A percentile compares a stretch with the other conserved stretches of the same genome.
Conservation (phyloP, 1,284 basidiomycete genomes). For the Coniferiporia weirii region DNA sequence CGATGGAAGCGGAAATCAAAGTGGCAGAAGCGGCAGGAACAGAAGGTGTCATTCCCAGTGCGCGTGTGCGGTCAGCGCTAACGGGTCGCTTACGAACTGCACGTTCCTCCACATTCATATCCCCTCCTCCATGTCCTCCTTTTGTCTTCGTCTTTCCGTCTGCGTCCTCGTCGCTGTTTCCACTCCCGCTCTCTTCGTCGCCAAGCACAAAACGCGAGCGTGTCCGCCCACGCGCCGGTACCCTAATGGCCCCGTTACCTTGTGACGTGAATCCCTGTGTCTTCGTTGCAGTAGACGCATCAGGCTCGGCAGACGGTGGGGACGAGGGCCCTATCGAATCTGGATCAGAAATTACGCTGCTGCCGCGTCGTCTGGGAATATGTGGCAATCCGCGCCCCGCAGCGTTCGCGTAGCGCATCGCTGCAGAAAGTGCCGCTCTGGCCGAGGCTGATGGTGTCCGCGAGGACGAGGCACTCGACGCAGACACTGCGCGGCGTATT, state of each 20-base stretch:
- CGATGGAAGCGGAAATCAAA: background rate
- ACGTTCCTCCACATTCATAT: background rate
- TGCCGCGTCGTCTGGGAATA: conserved; percentile 4
- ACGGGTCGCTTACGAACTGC: conserved; percentile 5
- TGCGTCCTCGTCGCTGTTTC: background rate
- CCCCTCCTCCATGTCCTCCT: background rate
- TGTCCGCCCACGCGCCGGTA: background rate
- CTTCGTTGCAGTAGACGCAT: background rate
- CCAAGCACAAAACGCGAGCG: conserved; percentile 10
- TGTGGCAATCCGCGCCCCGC: conserved; percentile 6
- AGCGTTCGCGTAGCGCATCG: background rate
- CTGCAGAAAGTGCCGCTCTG: background rate
- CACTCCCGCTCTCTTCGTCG: conserved; percentile 6
- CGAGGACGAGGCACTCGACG: conserved; percentile 4
- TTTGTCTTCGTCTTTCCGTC: background rate
- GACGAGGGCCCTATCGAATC: background rate
- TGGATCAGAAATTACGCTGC: background rate
- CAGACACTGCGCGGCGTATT: conserved; percentile 7
- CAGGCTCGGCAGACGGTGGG: background rate
- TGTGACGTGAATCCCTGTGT: background rate
- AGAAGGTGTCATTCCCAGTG: background rate
- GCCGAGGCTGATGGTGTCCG: background rate
- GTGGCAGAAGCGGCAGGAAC: background rate
- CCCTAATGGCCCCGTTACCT: background rate
- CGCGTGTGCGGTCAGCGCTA: background rate